Base-by-base conservation (phyloP, 1,284 basidiomycete genomes). In the Apiotrichum brassicae region DNA sequence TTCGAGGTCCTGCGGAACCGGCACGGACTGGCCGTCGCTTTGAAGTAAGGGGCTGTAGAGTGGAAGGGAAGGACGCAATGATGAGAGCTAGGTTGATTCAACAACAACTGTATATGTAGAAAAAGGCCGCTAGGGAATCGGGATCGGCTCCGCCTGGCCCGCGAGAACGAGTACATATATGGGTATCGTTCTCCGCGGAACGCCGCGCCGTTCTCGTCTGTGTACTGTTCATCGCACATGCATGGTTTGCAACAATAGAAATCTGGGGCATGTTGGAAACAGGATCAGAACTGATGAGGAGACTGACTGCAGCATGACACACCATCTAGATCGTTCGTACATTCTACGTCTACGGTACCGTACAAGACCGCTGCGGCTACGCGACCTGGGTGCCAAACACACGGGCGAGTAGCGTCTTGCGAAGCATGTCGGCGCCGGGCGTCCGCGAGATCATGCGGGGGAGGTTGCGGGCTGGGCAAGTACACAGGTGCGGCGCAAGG, bases 311-410 rank as follows among this genome's bases (percentile, higher is more conserved):
- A n/a, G n/a, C n/a, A n/a, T n/a, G n/a, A n/a, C n/a, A n/a, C n/a
- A n/a, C n/a, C n/a, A 30, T 30, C 28, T 30, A 9, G 28, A 30
- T 30, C 14, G 11, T 6, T 30, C 11, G n/a, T n/a, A n/a, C n/a
- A n/a, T n/a, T n/a, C n/a, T n/a, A 5, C 28, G 14, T 30, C 28
- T 30, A 30, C 14, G 9, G 28, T 3, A 14, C 3, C 28, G 14
- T 30, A 14, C 28, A 30, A 11, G 28, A 14, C 28, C 14, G 11
- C 37, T 12, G 13, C 37, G 11, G 12, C 39, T 41, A 54, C 2
- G 51, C 50, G 34, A 50, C 38, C 28, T 30, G 28, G 3, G 53
- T 51, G 8, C 70, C 70, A 55, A 73, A 73, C n/a, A 73, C 70
- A 39, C 71, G 48, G 5, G 49, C 46, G 18, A 73, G 54, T 22